Conservation (phyloP, 257 asterid genomes). For the Mitragyna speciosa region DNA sequence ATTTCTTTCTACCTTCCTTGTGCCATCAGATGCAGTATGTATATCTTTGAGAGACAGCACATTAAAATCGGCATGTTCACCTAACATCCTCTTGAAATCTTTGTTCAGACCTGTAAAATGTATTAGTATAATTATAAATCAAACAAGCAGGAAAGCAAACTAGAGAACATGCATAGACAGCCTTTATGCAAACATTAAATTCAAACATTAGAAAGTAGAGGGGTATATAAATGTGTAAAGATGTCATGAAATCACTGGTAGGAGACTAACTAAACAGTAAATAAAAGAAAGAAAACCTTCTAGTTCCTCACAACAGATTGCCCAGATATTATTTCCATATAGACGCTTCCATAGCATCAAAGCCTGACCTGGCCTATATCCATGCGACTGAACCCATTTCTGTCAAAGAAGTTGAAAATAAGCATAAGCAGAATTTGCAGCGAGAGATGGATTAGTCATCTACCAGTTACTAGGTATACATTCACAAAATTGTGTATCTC, state of each 20-base stretch:
- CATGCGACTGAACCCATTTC: slow-evolving; percentile 88
- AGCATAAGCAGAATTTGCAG: not conserved
- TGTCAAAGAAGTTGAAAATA: slow-evolving; percentile 32
- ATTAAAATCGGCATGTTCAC: slow-evolving; percentile 65
- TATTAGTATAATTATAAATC: not conserved
- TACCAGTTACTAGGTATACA: not conserved
- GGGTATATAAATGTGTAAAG: not conserved
- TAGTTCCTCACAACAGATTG: slow-evolving; percentile 57
- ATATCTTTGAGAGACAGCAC: slow-evolving; percentile 64
- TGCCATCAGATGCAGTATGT: slow-evolving; percentile 82
- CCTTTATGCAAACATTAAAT: not conserved
- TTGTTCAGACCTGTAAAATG: slow-evolving; percentile 74
- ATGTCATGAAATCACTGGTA: not conserved
- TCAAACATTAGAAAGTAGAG: not conserved
- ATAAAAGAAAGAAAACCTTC: slow-evolving; percentile 48
- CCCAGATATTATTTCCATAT: slow-evolving; percentile 79
- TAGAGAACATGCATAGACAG: not conserved
- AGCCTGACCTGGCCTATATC: slow-evolving; percentile 88
- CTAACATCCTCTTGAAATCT: slow-evolving; percentile 75
- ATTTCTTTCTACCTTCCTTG: slow-evolving; percentile 68
- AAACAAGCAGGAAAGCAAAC: not conserved
- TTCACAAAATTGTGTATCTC: too few relatives aligned
- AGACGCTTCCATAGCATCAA: slow-evolving; percentile 94
- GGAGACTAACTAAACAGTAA: not conserved
- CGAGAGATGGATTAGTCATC: not conserved